Percentiles rank a stretch among this genome's conserved stretches.
Evolutionary conservation across 106 monocot species (phyloP).

Genomic region (Phalaenopsis aphrodite): DNA sequence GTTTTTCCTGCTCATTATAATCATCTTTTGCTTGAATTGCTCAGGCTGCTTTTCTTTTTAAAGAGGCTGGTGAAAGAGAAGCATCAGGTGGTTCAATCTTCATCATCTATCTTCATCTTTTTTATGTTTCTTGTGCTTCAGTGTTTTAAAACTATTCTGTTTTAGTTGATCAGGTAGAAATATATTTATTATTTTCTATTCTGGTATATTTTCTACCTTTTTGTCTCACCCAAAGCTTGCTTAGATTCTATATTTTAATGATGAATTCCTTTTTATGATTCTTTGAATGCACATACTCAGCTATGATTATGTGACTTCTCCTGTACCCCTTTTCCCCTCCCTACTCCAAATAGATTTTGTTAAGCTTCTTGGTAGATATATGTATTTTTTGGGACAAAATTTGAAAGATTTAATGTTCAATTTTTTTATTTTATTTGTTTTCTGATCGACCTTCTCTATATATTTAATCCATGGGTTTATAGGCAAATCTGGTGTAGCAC

Average conservation of each 20-base stretch:
- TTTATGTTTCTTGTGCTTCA: not conserved
- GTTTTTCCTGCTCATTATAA: constrained; percentile 2
- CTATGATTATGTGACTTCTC: not conserved
- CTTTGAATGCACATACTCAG: not conserved
- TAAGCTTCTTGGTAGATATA: not conserved
- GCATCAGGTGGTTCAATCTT: constrained; percentile 15
- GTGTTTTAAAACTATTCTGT: not conserved
- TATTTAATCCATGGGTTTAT: not conserved
- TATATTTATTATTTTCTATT: not conserved
- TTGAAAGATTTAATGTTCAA: not conserved
- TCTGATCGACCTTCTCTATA: not conserved
- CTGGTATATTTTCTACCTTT: not conserved
- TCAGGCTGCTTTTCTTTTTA: constrained; percentile 77
- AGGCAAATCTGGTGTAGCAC: not conserved
- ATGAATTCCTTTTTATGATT: not conserved
- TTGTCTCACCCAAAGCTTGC: not conserved
- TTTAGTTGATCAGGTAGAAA: not conserved
- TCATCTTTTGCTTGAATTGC: constrained; percentile 12
- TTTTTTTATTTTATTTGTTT: not conserved
- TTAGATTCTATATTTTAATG: not conserved
- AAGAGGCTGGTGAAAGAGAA: constrained; percentile 58
- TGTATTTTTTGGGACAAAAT: not conserved
- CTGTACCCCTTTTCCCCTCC: not conserved
- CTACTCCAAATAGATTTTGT: not conserved
- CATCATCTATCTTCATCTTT: not conserved